Conservation (phyloP, 2,329 filamentous ascomycete genomes). For the Botrytis tulipae region DNA sequence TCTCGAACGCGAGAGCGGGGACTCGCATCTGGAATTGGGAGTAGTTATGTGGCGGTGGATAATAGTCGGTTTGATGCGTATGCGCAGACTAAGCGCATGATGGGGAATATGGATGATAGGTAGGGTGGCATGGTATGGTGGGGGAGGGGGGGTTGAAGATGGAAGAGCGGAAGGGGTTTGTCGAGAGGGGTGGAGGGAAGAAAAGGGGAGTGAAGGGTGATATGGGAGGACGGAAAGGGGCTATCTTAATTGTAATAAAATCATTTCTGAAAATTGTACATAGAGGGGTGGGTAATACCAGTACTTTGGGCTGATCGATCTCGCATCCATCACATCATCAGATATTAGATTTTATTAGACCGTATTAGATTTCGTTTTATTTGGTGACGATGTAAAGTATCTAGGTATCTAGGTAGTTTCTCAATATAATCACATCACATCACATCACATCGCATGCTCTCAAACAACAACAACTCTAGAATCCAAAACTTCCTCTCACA, state of each 20-base stretch:
- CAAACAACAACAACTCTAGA: too few relatives aligned
- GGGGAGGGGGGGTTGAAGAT: too few relatives aligned
- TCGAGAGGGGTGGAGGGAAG: too few relatives aligned
- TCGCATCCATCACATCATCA: neutral
- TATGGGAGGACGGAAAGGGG: too few relatives aligned
- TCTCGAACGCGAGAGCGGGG: neutral
- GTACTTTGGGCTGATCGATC: neutral
- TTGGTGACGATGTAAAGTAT: neutral
- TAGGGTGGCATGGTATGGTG: neutral
- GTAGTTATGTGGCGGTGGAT: constrained; percentile 28
- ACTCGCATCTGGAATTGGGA: neutral
- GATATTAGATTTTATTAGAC: neutral
- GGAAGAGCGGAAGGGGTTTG: neutral
- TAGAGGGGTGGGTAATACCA: too few relatives aligned
- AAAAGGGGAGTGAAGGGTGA: too few relatives aligned
- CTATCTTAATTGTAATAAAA: neutral
- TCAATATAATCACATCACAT: too few relatives aligned
- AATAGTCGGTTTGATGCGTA: constrained; percentile 28
- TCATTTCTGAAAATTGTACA: neutral
- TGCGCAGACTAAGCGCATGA: constrained; percentile 23
- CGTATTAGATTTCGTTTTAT: too few relatives aligned
- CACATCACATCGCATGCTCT: too few relatives aligned
- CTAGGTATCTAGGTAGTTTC: too few relatives aligned
- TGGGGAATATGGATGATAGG: constrained; percentile 8
- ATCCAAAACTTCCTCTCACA: neutral